phyloP scores from a whole-genome alignment of 2,329 filamentous ascomycete species.

The Pseudodiploospora longispora region DNA sequence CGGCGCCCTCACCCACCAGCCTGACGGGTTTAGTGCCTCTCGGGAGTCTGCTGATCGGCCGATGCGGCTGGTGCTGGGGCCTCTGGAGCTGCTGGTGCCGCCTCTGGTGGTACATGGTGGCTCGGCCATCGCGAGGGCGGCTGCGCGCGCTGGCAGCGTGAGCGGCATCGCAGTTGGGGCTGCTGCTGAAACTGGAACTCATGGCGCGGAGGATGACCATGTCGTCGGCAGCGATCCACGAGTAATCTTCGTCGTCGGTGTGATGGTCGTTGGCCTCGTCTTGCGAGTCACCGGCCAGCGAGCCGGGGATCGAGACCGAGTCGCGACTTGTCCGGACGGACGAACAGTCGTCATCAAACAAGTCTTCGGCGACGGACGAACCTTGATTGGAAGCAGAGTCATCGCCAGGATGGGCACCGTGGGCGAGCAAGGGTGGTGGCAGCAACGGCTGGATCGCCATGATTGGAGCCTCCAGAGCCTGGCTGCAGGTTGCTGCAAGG shows the following conservation, averaged over 20 bases:
- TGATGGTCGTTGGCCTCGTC: not conserved
- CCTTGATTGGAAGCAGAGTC: conserved; percentile 14
- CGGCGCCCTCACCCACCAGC: conserved; percentile 60
- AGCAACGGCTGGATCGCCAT: conserved; percentile 16
- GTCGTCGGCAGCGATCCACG: conserved; percentile 15
- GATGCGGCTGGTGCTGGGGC: not conserved
- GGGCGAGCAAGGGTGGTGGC: conserved; percentile 11
- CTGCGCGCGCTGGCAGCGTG: not conserved
- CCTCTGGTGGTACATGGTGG: not conserved
- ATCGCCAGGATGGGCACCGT: not conserved
- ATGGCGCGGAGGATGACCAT: conserved; percentile 16
- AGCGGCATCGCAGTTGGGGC: not conserved
- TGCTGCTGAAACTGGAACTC: conserved; percentile 3
- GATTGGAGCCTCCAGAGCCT: conserved; percentile 13
- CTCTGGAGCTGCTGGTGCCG: not conserved
- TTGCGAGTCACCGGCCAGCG: conserved; percentile 6
- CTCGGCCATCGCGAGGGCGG: not conserved
- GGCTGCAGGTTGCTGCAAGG: conserved; percentile 15
- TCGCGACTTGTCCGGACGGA: conserved; percentile 7
- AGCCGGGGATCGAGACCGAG: conserved; percentile 9
- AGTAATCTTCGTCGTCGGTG: conserved; percentile 10
- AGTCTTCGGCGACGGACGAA: conserved; percentile 12
- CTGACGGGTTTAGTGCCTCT: conserved; percentile 25
- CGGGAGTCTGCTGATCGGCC: conserved; percentile 23
- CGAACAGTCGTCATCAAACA: conserved; percentile 8